Evolutionary conservation across 2,329 filamentous ascomycete genomes (phyloP), one percentile per base, ranked within the genome.

Genomic region (Nemania sp.): DNA sequence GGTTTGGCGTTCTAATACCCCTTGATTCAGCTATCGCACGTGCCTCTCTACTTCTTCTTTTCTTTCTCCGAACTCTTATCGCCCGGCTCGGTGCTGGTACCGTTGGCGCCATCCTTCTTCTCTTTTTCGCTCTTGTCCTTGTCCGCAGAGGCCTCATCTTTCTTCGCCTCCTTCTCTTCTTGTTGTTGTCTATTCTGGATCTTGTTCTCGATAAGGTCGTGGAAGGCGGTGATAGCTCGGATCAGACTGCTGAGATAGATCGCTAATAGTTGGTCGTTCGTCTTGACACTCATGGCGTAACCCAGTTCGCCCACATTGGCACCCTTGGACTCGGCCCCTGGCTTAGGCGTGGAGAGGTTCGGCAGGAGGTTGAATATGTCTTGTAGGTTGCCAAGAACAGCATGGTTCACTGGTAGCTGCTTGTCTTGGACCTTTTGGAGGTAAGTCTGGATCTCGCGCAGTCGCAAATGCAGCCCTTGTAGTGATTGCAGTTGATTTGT

Each of bases 131-230:
- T 86, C 69, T 91, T 84, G 55, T 76, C 76, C 52, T 75, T 74
- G 30, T 66, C 65, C 8, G 61, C 63, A 0, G 64, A 60, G 80
- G 73, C 75, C 52, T 79, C 74, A 44, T 84, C 84, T 55, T 86
- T 90, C 77, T 90, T 90, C 67, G 88, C 82, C 65, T 97, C 93
- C 76, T 93, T 93, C 69, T 99, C 94, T 70, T 97, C 94, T 68
- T 95, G 89, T 72, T 95, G 90, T 75, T 97, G 92, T 72, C 93
- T 84, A 77, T 99, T 99, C 78, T 97, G 93, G 64, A 97, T 97
- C 83, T 99, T 99, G 80, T 99, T 99, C 79, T 99, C 94, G 63
- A 99, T 99, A 64, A 99, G 77, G 71, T 99, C 94, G 73, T 99
- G 94, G 86, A 97, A 99, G 6, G 94, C 94, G 11, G 94, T 97